Evolutionary conservation across 805 yeast species (phyloP).

Genomic region (Zygoascus biomembranicola): DNA sequence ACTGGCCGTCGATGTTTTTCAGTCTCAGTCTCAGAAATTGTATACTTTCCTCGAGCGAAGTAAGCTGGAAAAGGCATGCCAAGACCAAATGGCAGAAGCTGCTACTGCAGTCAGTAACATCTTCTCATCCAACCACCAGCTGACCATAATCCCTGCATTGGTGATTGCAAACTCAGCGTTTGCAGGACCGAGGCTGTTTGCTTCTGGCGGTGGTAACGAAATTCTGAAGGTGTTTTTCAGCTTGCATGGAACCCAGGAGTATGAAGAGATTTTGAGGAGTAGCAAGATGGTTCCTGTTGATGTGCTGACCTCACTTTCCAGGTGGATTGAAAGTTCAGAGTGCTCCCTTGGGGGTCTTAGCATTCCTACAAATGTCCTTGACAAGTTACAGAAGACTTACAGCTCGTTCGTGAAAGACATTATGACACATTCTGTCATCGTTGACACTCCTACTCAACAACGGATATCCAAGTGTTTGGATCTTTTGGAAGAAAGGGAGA

Average conservation of each 20-base stretch:
- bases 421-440: conserved; percentile 2
- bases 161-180: conserved; percentile 12
- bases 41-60: conserved; percentile 1
- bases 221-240: neutral
- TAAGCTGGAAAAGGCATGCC: neutral
- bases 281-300: neutral
- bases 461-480: neutral
- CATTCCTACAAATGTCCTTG: conserved; percentile 10
- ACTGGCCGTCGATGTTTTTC: conserved; percentile 24
- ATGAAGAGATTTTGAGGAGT: neutral
- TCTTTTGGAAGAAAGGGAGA: neutral
- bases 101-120: conserved; percentile 4
- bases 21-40: conserved; percentile 18
- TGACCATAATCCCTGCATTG: conserved; percentile 13
- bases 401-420: conserved; percentile 10
- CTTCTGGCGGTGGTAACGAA: neutral
- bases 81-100: conserved; percentile 7
- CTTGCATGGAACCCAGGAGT: neutral
- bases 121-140: conserved; percentile 2
- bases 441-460: neutral
- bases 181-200: conserved; percentile 11
- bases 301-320: conserved; percentile 5
- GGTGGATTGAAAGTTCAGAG: conserved; percentile 11
- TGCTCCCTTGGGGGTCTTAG: conserved; percentile 15
- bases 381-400: conserved; percentile 8